Evolutionary conservation across 2,329 filamentous ascomycete genomes (phyloP).

Genomic region (Capronia epimyces): DNA sequence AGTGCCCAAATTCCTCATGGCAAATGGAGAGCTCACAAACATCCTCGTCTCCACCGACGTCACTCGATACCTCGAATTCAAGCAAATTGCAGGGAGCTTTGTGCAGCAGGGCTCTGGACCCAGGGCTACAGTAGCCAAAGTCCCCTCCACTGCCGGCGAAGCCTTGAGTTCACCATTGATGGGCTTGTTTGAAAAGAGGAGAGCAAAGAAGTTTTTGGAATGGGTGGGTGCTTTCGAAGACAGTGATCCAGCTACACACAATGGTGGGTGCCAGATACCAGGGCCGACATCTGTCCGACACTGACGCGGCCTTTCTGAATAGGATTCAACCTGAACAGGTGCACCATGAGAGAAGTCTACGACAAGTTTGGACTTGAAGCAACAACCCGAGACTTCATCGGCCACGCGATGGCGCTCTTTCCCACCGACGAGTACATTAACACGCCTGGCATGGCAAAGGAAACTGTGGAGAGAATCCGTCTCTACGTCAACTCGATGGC

Average conservation of each 20-base stretch:
- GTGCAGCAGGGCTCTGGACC: constrained; percentile 80
- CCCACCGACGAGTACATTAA: constrained; percentile 82
- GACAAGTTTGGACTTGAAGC: constrained; percentile 94
- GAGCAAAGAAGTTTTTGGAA: constrained; percentile 93
- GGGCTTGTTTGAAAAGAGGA: constrained; percentile 95
- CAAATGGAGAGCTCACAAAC: constrained; percentile 95
- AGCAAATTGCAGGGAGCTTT: constrained; percentile 90
- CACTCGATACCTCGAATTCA: constrained; percentile 83
- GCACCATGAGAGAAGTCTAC: constrained; percentile 97
- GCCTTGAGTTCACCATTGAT: constrained; percentile 88
- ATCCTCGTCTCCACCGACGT: constrained; percentile 95
- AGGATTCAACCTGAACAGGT: constrained; percentile 70
- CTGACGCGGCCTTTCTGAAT: constrained; percentile 2
- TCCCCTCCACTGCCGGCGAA: constrained; percentile 86
- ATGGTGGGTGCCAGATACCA: constrained; percentile 57
- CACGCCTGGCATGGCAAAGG: constrained; percentile 65
- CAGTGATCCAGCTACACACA: constrained; percentile 79
- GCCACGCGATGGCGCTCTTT: constrained; percentile 97
- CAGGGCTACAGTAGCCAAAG: constrained; percentile 92
- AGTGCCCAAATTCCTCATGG: constrained; percentile 97
- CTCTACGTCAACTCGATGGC: constrained; percentile 97
- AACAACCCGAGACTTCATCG: constrained; percentile 88
- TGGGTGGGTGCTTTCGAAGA: constrained; percentile 84
- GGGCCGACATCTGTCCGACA: not conserved
- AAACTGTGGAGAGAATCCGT: constrained; percentile 84